Evolutionary conservation across 495 filamentous ascomycete genomes (phyloP), one percentile per base, ranked within the genome.

Genomic region (Talaromyces adpressus): DNA sequence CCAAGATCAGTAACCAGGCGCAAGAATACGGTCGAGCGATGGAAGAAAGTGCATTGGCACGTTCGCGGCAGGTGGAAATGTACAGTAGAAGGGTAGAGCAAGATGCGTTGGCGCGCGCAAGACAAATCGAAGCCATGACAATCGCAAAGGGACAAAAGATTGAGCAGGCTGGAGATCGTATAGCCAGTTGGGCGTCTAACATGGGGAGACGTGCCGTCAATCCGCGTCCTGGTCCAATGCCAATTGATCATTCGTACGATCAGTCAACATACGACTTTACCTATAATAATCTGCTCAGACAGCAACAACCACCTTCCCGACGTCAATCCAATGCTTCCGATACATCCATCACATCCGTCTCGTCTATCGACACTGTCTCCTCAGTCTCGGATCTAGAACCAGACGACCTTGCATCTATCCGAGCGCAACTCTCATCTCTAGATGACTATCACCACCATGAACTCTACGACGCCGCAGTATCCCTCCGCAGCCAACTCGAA

Each of bases 121-220:
- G 75, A 14, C 78, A 77, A 77, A 60, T 79, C 6, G 77, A 79
- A 67, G 73, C 77, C 39, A 75, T 78, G 45, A 74, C 77, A 12
- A 56, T 72, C 3, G 61, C 73, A 11, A 63, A 69, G 27, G 70
- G 71, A 6, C 68, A 71, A 4, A 70, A 77, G 65, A 65, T 67
- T 57, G 67, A 70, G 53, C 54, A 41, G 20, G 56, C 56, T 0
- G 62, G 56, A 6, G 54, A 59, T 3, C 54, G 54, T 4, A 6
- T 64, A 16, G 29, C 32, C 25, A 41, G 45, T 25, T 58, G 41
- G 41, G 60, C 60, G 11, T 51, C 60, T 25, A 41, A 36, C 39
- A 30, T 62, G 25, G 56, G 56, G 30, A 58, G 16, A 32, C 56
- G 56, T 22, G 56, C 9, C 29, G 56, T 30, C 56, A 58, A 34